Evolutionary conservation across 306 rosid genomes (phyloP), one percentile per base, ranked within the genome.

Genomic region (Dalbergia cultrata): DNA sequence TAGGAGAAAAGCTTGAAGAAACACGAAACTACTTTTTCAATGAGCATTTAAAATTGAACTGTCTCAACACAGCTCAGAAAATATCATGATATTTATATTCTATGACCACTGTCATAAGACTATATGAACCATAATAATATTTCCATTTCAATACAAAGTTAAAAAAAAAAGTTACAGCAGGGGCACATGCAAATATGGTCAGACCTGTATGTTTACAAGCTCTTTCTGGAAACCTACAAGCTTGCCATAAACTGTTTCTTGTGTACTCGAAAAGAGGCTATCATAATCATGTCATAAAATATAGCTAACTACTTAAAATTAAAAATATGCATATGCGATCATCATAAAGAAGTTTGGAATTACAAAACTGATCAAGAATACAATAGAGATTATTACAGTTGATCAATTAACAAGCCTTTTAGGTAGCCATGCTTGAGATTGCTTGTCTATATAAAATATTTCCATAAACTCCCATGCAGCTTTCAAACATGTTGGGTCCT

Each of bases 401-500:
- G 93, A 81, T 97, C 99, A 95, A 89, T 95, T 97, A 82, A 93
- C 95, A 77, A 95, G 94, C 76, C 89, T 92, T 84, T 95, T 97
- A 60, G 89, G 91, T 78, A 89, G 89, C 97, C 97, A 95, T 62
- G 95, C 83, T 87, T 90, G 97, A 71, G 92, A 92, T 74, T 85
- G 90, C 84, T 90, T 95, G 90, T 95, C 99, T 1, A 88, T 97
- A 83, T 91, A 95, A 86, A 95, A 95, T 79, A 95, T 88, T 85
- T 90, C 95, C 92, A 95, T 83, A 84, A 93, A 80, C 87, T 93
- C 92, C 99, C 99, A 95, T 4, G 97, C 99, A 59, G 97, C 97
- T 89, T 93, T 93, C 88, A 93, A 80, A 75, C 88, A 85, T 41
- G 93, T 90, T 17, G 97, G 94, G 86, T 86, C 88, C 86, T 91